Base-by-base conservation (phyloP, 768 basidiomycete genomes). In the Tricholoma hemisulphureum region DNA sequence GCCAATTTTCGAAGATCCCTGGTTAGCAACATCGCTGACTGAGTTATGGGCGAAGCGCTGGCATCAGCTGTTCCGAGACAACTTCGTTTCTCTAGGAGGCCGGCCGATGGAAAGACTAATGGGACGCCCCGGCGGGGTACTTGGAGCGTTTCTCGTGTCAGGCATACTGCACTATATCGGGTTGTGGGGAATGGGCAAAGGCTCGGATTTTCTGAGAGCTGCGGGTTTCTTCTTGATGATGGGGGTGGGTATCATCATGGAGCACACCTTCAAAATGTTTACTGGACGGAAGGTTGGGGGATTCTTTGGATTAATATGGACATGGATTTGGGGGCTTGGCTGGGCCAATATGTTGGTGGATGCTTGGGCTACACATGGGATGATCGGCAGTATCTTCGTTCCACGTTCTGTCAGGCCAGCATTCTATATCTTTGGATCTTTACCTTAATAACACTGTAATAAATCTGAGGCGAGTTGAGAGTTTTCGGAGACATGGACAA, bases 1-100 rank as follows among this genome's bases (percentile, higher is more conserved):
- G 0, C 87, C 85, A 1, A 58, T 84, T 21, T 87, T 88, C 67
- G 72, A 81, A 54, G 51, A 70, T 6, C 88, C 88, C 3, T 89
- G 81, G 80, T 39, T 66, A 9, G 67, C 83, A 0, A 83, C 82
- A 3, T 88, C 86, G 4, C 69, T 90, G n/a, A 67, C 73, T 34
- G 79, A 84, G 21, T 82, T 86, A 56, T 90, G 88, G 89, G 74
- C 79, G 3, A 67, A 59, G 55, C 71, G 80, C n/a, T 90, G 89
- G 88, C 88, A 90, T 61, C 87, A 88, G 62, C 58, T 83, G 5
- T 86, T 88, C 64, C 79, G 87, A 9, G 79, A 84, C 43, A 63
- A 69, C 34, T 88, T 89, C 62, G 69, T 86, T 39, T 69, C 66
- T 11, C 59, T 83, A n/a, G 87, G 86, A 11, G 72, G 73, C 9